phyloP scores from a whole-genome alignment of 192 early-diverging fungal genomes.

The Coemansia sp. region DNA sequence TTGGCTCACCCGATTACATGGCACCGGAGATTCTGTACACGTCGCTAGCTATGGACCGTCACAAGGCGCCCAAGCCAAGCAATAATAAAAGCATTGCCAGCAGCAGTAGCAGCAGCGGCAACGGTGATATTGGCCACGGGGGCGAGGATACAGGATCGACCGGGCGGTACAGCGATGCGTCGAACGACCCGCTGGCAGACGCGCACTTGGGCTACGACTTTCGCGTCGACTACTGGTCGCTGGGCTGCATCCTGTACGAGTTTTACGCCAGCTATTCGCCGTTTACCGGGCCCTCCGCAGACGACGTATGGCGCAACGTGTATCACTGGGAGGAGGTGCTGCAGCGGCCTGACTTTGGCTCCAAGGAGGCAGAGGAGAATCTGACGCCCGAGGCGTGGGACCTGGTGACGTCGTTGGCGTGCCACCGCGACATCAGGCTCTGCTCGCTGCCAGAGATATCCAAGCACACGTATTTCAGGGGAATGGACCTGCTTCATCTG shows the following conservation, averaged over 20 bases:
- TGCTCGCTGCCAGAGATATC: conserved; percentile 58
- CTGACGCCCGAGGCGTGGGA: conserved; percentile 76
- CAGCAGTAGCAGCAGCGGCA: conserved; percentile 18
- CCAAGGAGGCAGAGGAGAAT: conserved; percentile 77
- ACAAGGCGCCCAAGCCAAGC: conserved; percentile 16
- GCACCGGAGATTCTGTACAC: conserved; percentile 81
- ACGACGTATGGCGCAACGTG: conserved; percentile 83
- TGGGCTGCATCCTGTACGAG: conserved; percentile 80
- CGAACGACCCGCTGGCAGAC: conserved; percentile 58
- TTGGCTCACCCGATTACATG: conserved; percentile 94
- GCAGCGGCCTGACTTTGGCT: conserved; percentile 72
- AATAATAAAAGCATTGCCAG: neutral
- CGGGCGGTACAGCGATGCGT: conserved; percentile 28
- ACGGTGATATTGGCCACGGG: conserved; percentile 11
- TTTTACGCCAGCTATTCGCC: conserved; percentile 74
- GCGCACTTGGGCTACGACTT: conserved; percentile 62
- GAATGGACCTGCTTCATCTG: conserved; percentile 63
- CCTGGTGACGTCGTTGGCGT: conserved; percentile 62
- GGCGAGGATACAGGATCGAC: conserved; percentile 36
- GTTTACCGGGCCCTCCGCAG: conserved; percentile 65
- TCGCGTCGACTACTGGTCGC: conserved; percentile 72
- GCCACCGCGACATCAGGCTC: conserved; percentile 57
- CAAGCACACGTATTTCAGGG: conserved; percentile 63
- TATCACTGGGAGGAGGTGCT: conserved; percentile 78
- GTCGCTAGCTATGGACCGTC: conserved; percentile 40